Conservation (phyloP, 768 basidiomycete species). For the Russula sp. region DNA sequence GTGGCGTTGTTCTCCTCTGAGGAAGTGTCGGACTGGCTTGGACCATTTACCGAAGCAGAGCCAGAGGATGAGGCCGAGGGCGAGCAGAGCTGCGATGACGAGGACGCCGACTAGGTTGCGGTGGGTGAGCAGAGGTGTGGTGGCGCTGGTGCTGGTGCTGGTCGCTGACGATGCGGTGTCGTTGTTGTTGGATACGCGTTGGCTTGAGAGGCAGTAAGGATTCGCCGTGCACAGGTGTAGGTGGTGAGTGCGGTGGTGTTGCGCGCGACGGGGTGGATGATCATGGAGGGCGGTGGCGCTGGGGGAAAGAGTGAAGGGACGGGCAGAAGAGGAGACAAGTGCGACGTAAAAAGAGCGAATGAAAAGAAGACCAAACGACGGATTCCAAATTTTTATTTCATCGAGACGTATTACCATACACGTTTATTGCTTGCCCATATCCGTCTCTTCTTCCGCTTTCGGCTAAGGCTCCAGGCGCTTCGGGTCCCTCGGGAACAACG, state of each 20-base stretch:
- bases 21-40: conserved; percentile 27
- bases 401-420: background rate
- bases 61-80: conserved; percentile 31
- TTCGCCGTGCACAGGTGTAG: conserved; percentile 3
- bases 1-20: conserved; percentile 9
- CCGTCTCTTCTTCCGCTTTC: background rate
- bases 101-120: conserved; percentile 34
- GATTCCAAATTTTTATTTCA: conserved; percentile 16
- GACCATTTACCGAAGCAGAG: conserved; percentile 34
- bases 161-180: conserved; percentile 6
- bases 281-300: conserved; percentile 13
- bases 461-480: conserved; percentile 83
- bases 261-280: conserved; percentile 15
- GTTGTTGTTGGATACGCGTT: conserved; percentile 1
- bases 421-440: background rate
- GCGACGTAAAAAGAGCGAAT: background rate
- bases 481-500: conserved; percentile 95
- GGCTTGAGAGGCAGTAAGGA: background rate
- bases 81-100: conserved; percentile 31
- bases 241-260: background rate
- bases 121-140: conserved; percentile 22
- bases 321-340: background rate
- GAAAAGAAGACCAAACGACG: background rate
- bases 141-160: conserved; percentile 1
- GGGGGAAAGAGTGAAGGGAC: background rate